These are phyloP conservation scores for Rhizopus sp. DNA, from an alignment of 371 early-diverging fungal species.

Conservation along the genomic window DNA sequence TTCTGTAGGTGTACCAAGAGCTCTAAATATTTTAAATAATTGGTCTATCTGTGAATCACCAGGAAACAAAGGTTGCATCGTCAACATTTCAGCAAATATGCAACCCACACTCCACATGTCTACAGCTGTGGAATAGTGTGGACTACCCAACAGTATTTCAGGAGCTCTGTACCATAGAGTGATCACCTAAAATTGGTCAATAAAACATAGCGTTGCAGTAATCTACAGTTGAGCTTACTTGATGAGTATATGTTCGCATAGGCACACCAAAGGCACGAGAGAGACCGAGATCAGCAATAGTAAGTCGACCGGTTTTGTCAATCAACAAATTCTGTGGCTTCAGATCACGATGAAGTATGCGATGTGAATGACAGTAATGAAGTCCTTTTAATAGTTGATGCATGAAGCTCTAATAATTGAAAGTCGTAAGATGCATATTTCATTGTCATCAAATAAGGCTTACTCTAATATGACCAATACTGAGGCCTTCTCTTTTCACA, in stretches of 20 bases:
- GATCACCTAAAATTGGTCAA: conserved; percentile 66
- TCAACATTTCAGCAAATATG: conserved; percentile 95
- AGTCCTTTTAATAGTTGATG: conserved; percentile 86
- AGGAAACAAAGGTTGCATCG: conserved; percentile 83
- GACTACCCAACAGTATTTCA: conserved; percentile 92
- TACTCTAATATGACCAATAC: conserved; percentile 72
- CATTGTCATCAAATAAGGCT: background rate
- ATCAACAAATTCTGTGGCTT: conserved; percentile 96
- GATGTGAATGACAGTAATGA: conserved; percentile 83
- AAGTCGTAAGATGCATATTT: background rate
- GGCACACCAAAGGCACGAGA: conserved; percentile 91
- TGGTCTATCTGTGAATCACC: conserved; percentile 25
- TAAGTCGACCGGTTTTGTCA: conserved; percentile 83
- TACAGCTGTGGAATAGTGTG: conserved; percentile 89
- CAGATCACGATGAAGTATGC: conserved; percentile 91
- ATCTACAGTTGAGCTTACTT: conserved; percentile 51
- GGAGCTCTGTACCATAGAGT: conserved; percentile 99
- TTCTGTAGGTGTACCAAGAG: conserved; percentile 93
- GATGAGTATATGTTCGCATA: conserved; percentile 91
- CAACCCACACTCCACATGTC: conserved; percentile 99
- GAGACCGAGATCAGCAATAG: conserved; percentile 96
- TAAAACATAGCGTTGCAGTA: background rate
- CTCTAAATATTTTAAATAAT: conserved; percentile 29
- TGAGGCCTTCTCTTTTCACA: conserved; percentile 58
- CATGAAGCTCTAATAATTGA: conserved; percentile 82